Evolutionary conservation across 495 filamentous ascomycete genomes (phyloP).

Genomic region (Parathielavia appendiculata): DNA sequence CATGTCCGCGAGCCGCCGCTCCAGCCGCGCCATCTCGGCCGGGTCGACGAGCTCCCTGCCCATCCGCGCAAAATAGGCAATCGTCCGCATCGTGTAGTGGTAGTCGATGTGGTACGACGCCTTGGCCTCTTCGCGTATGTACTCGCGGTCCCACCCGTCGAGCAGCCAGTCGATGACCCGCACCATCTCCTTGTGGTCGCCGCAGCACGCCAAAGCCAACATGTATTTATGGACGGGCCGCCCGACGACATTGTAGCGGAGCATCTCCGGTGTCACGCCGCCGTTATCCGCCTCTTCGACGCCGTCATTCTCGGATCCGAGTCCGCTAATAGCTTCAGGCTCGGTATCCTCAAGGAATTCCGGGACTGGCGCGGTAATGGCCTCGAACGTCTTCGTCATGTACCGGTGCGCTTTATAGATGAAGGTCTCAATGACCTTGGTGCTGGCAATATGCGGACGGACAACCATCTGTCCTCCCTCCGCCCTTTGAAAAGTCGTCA

Average conservation of each 20-base stretch:
- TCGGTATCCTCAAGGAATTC: not conserved
- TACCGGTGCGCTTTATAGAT: not conserved
- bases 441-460: not conserved
- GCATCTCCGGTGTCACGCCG: slow-evolving; percentile 4
- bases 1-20: slow-evolving; percentile 22
- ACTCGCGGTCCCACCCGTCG: slow-evolving; percentile 27
- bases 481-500: slow-evolving; percentile 8
- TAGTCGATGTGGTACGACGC: slow-evolving; percentile 25
- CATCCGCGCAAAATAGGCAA: slow-evolving; percentile 34
- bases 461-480: slow-evolving; percentile 5
- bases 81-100: slow-evolving; percentile 27
- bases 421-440: slow-evolving; percentile 10
- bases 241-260: slow-evolving; percentile 27
- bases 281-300: not conserved
- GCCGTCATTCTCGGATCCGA: not conserved
- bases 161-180: slow-evolving; percentile 39
- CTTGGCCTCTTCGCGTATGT: slow-evolving; percentile 34
- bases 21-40: slow-evolving; percentile 24
- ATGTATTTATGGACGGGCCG: slow-evolving; percentile 36
- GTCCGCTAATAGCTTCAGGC: not conserved
- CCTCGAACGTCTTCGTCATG: slow-evolving; percentile 1
- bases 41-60: slow-evolving; percentile 23
- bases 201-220: slow-evolving; percentile 34
- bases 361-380: not conserved
- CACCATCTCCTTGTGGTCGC: slow-evolving; percentile 33